A percentile compares a stretch with the other conserved stretches of the same genome.
Conservation (phyloP, 2,329 filamentous ascomycete species). For the Chrysoporthe deuterocubensis region DNA sequence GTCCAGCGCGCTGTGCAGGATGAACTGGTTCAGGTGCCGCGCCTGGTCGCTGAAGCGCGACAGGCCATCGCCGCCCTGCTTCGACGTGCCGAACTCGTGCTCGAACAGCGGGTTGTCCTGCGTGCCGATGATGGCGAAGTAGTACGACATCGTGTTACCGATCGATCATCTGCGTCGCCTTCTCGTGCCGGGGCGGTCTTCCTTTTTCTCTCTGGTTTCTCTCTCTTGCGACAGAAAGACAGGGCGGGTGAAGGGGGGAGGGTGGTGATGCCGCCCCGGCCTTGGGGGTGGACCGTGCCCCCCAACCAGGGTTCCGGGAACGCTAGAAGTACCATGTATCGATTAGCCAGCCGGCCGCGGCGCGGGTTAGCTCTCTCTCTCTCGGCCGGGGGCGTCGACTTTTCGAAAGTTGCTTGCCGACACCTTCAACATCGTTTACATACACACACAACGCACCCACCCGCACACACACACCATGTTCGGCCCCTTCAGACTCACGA, state of each 20-base stretch:
- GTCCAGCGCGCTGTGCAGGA: constrained; percentile 90
- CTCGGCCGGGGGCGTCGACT: background rate
- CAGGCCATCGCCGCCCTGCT: constrained; percentile 91
- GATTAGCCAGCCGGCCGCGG: background rate
- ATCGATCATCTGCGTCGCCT: constrained; percentile 34
- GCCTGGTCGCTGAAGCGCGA: constrained; percentile 87
- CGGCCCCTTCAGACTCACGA: constrained; percentile 79
- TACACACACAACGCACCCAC: background rate
- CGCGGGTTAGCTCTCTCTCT: background rate
- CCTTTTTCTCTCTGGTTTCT: background rate
- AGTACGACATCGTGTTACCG: constrained; percentile 80
- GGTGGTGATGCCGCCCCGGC: background rate
- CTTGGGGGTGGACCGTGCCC: constrained; percentile 5
- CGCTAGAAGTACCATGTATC: background rate
- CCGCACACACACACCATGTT: constrained; percentile 64
- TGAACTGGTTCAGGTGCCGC: constrained; percentile 95
- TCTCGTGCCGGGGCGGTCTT: background rate
- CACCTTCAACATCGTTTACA: too few species aligned
- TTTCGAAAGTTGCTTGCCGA: background rate
- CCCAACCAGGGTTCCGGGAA: background rate
- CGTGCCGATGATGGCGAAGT: constrained; percentile 95
- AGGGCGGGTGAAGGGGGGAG: background rate
- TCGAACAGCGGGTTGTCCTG: constrained; percentile 97
- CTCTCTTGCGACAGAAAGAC: background rate
- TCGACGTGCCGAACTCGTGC: constrained; percentile 95